Percentiles rank a stretch among this genome's conserved stretches.
These are phyloP conservation scores for Monosporascus sp. DNA, from an alignment of 2,329 filamentous ascomycete species.

Conservation along the genomic window DNA sequence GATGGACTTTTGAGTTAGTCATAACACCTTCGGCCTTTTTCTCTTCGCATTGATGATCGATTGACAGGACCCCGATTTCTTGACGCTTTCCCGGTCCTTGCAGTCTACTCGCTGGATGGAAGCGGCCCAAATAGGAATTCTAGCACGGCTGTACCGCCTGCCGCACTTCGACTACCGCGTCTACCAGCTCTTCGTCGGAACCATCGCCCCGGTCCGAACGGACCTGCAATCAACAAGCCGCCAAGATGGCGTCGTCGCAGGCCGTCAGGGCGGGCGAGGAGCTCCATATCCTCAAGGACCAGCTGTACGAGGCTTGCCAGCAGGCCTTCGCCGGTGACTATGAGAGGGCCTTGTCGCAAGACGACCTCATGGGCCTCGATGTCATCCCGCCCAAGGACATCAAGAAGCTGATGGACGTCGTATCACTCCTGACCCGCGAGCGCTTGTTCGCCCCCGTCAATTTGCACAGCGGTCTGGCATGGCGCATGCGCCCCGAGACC, in stretches of 20 bases:
- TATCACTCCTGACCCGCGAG: constrained; percentile 55
- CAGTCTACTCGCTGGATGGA: constrained; percentile 8
- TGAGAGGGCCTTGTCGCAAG: constrained; percentile 50
- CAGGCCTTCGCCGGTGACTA: constrained; percentile 37
- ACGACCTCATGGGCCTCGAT: constrained; percentile 51
- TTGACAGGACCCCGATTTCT: neutral
- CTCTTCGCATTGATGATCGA: neutral
- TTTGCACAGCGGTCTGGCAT: constrained; percentile 41
- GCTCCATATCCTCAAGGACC: constrained; percentile 43
- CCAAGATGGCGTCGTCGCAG: constrained; percentile 12
- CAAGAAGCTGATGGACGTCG: constrained; percentile 47
- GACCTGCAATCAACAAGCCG: neutral
- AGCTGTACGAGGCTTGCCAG: constrained; percentile 51
- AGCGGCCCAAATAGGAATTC: constrained; percentile 11
- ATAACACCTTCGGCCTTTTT: neutral
- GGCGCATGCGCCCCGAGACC: constrained; percentile 53
- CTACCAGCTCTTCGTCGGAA: constrained; percentile 11
- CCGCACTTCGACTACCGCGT: constrained; percentile 14
- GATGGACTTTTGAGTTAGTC: neutral
- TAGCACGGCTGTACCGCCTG: constrained; percentile 14
- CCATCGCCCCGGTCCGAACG: constrained; percentile 1
- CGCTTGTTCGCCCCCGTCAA: constrained; percentile 50
- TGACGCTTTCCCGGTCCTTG: neutral
- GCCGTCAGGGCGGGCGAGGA: constrained; percentile 15
- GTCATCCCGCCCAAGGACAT: constrained; percentile 54